These are phyloP conservation scores for Sporisorium reilianum DNA, from an alignment of 1,284 basidiomycete species.

Conservation along the genomic window DNA sequence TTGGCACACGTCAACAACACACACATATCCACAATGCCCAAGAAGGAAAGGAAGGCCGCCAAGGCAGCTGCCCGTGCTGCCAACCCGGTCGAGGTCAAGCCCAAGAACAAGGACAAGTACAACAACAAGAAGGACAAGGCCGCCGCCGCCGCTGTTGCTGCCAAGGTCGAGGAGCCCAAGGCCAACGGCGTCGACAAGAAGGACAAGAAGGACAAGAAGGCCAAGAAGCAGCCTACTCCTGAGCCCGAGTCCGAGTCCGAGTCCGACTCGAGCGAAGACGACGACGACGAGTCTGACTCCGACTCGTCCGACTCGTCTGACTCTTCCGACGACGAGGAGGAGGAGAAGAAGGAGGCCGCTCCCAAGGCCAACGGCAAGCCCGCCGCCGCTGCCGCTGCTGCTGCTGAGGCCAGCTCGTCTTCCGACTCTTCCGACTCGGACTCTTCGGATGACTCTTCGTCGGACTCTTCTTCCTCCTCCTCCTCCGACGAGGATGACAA, in stretches of 20 bases:
- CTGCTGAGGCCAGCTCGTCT: conserved; percentile 28
- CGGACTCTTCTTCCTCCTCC: conserved; percentile 37
- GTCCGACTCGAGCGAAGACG: conserved; percentile 23
- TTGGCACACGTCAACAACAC: background rate
- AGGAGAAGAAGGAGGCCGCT: conserved; percentile 35
- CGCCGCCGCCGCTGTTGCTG: conserved; percentile 30
- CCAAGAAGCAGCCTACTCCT: conserved; percentile 54
- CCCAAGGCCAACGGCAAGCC: conserved; percentile 53
- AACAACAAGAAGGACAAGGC: conserved; percentile 45
- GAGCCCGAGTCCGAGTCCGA: conserved; percentile 37
- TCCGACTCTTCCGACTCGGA: conserved; percentile 30
- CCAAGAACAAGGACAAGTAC: conserved; percentile 32
- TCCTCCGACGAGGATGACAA: conserved; percentile 64
- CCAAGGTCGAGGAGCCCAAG: conserved; percentile 37
- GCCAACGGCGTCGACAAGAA: conserved; percentile 52
- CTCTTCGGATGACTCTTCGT: conserved; percentile 33
- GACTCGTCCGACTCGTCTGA: conserved; percentile 8
- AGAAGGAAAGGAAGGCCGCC: conserved; percentile 29
- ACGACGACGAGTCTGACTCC: conserved; percentile 21
- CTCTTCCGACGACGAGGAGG: conserved; percentile 35
- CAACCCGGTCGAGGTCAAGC: background rate
- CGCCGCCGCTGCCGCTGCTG: conserved; percentile 27
- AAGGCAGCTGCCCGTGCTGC: conserved; percentile 2
- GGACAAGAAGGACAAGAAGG: conserved; percentile 54
- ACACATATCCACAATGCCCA: conserved; percentile 6